Base-by-base conservation (phyloP, 352 stramenopile species). In the Halophytophthora polymorphica region DNA sequence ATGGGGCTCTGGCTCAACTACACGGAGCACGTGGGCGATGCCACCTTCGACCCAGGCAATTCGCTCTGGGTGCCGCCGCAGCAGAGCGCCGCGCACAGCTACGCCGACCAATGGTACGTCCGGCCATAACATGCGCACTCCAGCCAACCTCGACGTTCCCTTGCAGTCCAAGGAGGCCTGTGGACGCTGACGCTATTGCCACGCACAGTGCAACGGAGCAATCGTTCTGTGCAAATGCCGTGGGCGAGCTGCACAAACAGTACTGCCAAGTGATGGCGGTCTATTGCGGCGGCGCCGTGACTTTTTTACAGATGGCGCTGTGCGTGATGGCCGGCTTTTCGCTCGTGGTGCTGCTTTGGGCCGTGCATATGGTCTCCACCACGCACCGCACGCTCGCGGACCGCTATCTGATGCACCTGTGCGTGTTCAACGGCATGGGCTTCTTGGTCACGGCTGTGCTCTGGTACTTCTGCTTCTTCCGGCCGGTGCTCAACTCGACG, bases 1-100 rank as follows among this genome's bases (percentile, higher is more conserved):
- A 73, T 92, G 41, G 81, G 81, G 1, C 54, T 92, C 17, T 92
- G 81, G 81, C 77, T 88, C 50, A 92, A 92, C 58, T 92, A 81
- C 64, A 92, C 81, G 2, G 73, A 88, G 50, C 81, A 89, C 45
- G 74, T 85, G 23, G 81, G 81, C 22, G 81, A 86, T 42, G 53
- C 63, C 5, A 60, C 41, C 38, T 92, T 86, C 36, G 81, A 90
- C 34, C 81, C 81, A 1, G 74, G 78, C 33, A 92, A 92, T 49
- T 88, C 81, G 36, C 69, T 92, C 21, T 92, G 81, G 81, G 62
- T 88, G 14, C 81, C 81, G 15, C 61, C 71, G 10, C 81, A 92
- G 44, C 56, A 64, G 41, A 92, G 71, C 25, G 77, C 58, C 7
- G 68, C 61, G 17, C 54, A 90, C 48, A 71, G 66, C 13, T 92